Base-by-base conservation (phyloP, 2,329 filamentous ascomycete species). In the Fonsecaea erecta region DNA sequence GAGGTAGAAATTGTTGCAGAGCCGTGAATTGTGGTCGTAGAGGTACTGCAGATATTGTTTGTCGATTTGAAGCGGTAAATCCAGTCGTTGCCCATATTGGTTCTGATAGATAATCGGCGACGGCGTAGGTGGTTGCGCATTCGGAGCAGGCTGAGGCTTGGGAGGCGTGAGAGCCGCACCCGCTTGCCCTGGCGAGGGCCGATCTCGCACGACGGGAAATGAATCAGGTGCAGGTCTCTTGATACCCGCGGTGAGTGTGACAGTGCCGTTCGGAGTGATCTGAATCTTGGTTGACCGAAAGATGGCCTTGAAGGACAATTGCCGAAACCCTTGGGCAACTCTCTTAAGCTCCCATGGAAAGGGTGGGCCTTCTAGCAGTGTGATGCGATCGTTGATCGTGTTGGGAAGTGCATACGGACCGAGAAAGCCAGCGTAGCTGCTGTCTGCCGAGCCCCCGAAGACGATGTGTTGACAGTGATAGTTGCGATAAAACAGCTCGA, bases 1-100 rank as follows among this genome's bases (percentile, higher is more conserved):
- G 24, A 88, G 78, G 71, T 83, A 87, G 72, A 85, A 81, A 64
- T 85, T 82, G 72, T 88, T 88, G 78, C 86, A 88, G 66, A 87
- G 75, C 72, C 88, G 87, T 65, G 87, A 74, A 73, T 84, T 84
- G 75, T 86, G 86, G 69, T 83, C 82, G 62, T 68, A 70, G 32
- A 70, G 56, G 28, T 55, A 52, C 46, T 67, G 62, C 51, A 88
- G 77, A 65, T 86, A 84, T 11, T 84, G 79, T 64, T 83, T 77
- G 60, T 78, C 77, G 77, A 75, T 80, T 70, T 71, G 79, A 70
- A 74, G 79, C 2, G 68, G 68, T 71, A 75, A 75, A 71, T 88
- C 86, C 60, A 88, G 79, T 61, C 86, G 84, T 71, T 88, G 85
- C 37, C 85, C 85, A 66, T 79, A 77, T 66, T 83, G 83, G 59